Percentiles rank a stretch among this genome's conserved stretches.
phyloP scores from a whole-genome alignment of 164 flowering plant species.

The Hamamelis virginiana region DNA sequence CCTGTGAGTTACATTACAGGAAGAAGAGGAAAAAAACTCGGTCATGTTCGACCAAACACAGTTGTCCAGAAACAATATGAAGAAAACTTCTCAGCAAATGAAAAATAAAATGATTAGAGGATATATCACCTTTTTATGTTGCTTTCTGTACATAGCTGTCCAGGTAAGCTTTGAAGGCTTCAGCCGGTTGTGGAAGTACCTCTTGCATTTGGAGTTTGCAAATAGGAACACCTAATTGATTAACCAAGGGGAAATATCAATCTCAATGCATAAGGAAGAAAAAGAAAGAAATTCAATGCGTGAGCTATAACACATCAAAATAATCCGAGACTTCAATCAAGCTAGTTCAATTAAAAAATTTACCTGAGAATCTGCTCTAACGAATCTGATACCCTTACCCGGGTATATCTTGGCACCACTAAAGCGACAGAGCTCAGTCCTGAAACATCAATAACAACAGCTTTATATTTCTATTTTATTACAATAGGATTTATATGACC shows the following conservation, averaged over 20 bases:
- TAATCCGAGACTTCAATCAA: not conserved
- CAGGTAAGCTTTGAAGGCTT: slow-evolving; percentile 37
- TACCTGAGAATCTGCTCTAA: slow-evolving; percentile 49
- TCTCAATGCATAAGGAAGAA: not conserved
- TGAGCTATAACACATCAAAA: not conserved
- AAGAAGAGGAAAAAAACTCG: no score
- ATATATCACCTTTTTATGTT: slow-evolving; percentile 49
- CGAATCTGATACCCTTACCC: slow-evolving; percentile 49
- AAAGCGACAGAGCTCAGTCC: slow-evolving; percentile 57
- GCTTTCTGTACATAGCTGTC: slow-evolving; percentile 67
- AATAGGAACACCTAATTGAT: slow-evolving; percentile 26
- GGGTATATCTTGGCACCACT: slow-evolving; percentile 55
- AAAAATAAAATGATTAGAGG: not conserved
- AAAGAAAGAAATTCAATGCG: not conserved
- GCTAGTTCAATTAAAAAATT: not conserved
- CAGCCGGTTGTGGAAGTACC: slow-evolving; percentile 29
- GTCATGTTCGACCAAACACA: not conserved
- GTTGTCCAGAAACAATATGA: not conserved
- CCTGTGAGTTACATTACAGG: slow-evolving; percentile 19
- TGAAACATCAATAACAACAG: slow-evolving; percentile 9
- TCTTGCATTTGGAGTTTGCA: slow-evolving; percentile 31
- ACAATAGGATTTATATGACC: no score
- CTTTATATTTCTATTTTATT: no score
- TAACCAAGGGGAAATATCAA: not conserved
- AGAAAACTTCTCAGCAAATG: not conserved